These are phyloP conservation scores for Oxytropis ochrocephala DNA, from an alignment of 306 rosid genomes.

Conservation along the genomic window DNA sequence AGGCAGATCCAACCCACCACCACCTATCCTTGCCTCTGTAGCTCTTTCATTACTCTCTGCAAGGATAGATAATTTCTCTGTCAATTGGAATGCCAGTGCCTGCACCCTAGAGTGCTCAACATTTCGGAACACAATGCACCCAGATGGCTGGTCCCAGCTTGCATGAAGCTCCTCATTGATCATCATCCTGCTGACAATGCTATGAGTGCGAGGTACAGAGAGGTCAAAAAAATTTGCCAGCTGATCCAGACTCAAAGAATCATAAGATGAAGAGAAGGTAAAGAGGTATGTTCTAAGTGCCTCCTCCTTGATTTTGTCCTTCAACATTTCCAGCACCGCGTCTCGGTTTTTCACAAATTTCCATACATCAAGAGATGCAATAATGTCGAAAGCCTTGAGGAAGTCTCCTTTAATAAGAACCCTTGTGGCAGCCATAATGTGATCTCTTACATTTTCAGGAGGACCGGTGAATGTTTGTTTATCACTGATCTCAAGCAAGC, in stretches of 20 bases:
- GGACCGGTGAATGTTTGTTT: slow-evolving; percentile 89
- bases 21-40: slow-evolving; percentile 69
- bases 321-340: slow-evolving; percentile 60
- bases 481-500: slow-evolving; percentile 74
- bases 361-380: slow-evolving; percentile 80
- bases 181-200: slow-evolving; percentile 90
- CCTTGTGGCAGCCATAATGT: slow-evolving; percentile 89
- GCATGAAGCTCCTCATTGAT: slow-evolving; percentile 89
- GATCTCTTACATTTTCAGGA: slow-evolving; percentile 92
- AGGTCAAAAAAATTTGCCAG: slow-evolving; percentile 74
- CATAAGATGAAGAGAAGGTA: slow-evolving; percentile 75
- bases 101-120: slow-evolving; percentile 62
- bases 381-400: slow-evolving; percentile 57
- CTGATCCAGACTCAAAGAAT: slow-evolving; percentile 66
- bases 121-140: slow-evolving; percentile 51
- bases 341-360: slow-evolving; percentile 67
- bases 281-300: slow-evolving; percentile 85
- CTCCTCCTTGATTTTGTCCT: slow-evolving; percentile 85
- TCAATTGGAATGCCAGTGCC: slow-evolving; percentile 74
- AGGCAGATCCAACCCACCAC: slow-evolving; percentile 84
- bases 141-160: slow-evolving; percentile 60
- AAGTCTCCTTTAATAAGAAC: slow-evolving; percentile 73
- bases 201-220: slow-evolving; percentile 46
- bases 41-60: slow-evolving; percentile 94
- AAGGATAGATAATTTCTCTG: slow-evolving; percentile 74